These are phyloP conservation scores for Chalara sp. DNA, from an alignment of 2,329 filamentous ascomycete species.

Conservation along the genomic window DNA sequence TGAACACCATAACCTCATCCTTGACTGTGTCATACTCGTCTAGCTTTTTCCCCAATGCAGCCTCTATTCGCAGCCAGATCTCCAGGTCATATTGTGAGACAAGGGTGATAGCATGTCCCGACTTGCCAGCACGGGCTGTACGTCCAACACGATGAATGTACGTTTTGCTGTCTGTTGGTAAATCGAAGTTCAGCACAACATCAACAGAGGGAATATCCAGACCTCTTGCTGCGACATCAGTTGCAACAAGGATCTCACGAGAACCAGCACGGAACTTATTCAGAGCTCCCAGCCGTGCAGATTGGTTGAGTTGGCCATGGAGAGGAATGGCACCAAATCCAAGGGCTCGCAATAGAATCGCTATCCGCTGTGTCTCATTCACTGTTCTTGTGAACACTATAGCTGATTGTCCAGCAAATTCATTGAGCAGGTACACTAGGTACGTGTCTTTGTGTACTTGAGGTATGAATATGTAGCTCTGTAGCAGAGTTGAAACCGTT, in stretches of 20 bases:
- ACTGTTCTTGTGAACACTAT: slow-evolving; percentile 93
- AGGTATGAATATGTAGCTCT: slow-evolving; percentile 81
- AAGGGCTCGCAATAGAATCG: slow-evolving; percentile 74
- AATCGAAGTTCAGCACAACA: slow-evolving; percentile 77
- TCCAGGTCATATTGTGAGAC: slow-evolving; percentile 86
- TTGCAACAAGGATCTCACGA: slow-evolving; percentile 85
- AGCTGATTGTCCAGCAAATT: slow-evolving; percentile 75
- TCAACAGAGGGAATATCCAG: slow-evolving; percentile 91
- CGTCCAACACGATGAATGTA: slow-evolving; percentile 87
- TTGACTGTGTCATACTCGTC: slow-evolving; percentile 62
- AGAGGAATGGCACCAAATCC: slow-evolving; percentile 89
- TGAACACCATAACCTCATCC: slow-evolving; percentile 81
- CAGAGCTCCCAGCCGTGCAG: slow-evolving; percentile 76
- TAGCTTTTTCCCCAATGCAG: slow-evolving; percentile 72
- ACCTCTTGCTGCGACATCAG: slow-evolving; percentile 88
- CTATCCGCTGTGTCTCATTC: slow-evolving; percentile 79
- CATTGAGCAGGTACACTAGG: slow-evolving; percentile 78
- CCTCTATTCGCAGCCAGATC: slow-evolving; percentile 74
- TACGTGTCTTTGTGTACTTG: slow-evolving; percentile 86
- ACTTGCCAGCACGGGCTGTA: slow-evolving; percentile 80
- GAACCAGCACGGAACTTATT: slow-evolving; percentile 80
- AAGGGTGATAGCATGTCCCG: slow-evolving; percentile 71
- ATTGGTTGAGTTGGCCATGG: slow-evolving; percentile 87
- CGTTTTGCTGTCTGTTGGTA: slow-evolving; percentile 80
- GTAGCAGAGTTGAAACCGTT: slow-evolving; percentile 81